phyloP scores from a whole-genome alignment of 2,329 filamentous ascomycete species.

The Penicillium freii region DNA sequence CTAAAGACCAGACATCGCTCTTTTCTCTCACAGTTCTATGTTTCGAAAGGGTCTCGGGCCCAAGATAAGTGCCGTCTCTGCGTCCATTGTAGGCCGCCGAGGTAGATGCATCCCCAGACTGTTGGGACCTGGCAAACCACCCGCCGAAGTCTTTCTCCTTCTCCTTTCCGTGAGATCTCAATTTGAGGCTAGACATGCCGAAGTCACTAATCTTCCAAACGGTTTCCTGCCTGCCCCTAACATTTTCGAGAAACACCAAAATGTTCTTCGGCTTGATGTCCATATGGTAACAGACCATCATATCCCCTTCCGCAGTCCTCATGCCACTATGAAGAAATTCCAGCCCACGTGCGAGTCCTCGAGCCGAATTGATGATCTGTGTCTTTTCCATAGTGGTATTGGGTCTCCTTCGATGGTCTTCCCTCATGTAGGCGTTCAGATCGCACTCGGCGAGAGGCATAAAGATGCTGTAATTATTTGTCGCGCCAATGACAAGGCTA shows the following conservation, averaged over 20 bases:
- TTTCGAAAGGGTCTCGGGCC: not conserved
- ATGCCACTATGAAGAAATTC: not conserved
- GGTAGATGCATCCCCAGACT: not conserved
- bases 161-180: not conserved
- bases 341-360: not conserved
- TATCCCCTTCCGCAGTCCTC: not conserved
- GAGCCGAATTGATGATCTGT: not conserved
- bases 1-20: not conserved
- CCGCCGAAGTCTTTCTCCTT: not conserved
- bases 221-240: not conserved
- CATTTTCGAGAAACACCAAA: not conserved
- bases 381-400: not conserved
- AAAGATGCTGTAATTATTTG: not conserved
- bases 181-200: not conserved
- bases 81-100: not conserved
- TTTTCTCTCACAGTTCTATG: not conserved
- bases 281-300: not conserved
- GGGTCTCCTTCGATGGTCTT: not conserved
- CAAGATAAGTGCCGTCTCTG: not conserved
- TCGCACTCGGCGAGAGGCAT: not conserved
- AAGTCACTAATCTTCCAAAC: not conserved
- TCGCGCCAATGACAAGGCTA: not conserved
- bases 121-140: not conserved
- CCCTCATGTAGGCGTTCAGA: not conserved
- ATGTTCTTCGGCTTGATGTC: not conserved